These are phyloP conservation scores for Puccinia brachypodii DNA, from an alignment of 1,284 basidiomycete genomes.

Conservation along the genomic window DNA sequence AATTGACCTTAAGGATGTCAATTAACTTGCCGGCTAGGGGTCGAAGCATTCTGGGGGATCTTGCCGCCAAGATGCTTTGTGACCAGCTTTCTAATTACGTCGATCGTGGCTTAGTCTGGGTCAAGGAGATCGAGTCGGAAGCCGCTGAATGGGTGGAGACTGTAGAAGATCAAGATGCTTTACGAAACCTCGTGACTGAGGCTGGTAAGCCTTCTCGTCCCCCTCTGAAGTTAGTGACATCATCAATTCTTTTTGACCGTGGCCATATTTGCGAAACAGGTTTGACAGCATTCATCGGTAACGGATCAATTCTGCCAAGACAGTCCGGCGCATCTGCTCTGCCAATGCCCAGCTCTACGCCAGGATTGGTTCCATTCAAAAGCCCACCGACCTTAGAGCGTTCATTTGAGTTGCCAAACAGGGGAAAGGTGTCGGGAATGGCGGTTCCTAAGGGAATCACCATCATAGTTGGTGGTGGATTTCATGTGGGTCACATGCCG, in stretches of 20 bases:
- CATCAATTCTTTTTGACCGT: constrained; percentile 4
- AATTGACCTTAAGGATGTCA: constrained; percentile 22
- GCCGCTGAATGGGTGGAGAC: constrained; percentile 35
- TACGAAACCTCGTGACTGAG: constrained; percentile 33
- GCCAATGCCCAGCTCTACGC: constrained; percentile 32
- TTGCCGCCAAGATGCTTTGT: constrained; percentile 28
- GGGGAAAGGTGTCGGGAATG: constrained; percentile 36
- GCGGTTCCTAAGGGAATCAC: constrained; percentile 40
- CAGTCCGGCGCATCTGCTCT: constrained; percentile 39
- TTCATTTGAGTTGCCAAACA: constrained; percentile 27
- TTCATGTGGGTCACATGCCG: constrained; percentile 25
- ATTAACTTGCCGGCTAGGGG: constrained; percentile 35
- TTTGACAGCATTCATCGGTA: constrained; percentile 41
- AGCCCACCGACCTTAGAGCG: constrained; percentile 38
- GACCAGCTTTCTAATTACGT: constrained; percentile 21
- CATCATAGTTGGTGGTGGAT: constrained; percentile 44
- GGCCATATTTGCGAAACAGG: constrained; percentile 1
- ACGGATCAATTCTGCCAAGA: constrained; percentile 41
- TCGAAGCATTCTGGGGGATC: constrained; percentile 34
- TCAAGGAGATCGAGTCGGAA: constrained; percentile 25
- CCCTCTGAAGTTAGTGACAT: background rate
- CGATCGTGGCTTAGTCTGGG: constrained; percentile 22
- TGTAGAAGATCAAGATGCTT: constrained; percentile 37
- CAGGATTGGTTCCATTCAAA: constrained; percentile 36
- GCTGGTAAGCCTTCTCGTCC: constrained; percentile 17